These are phyloP conservation scores for Penicillium turbatum DNA, from an alignment of 495 filamentous ascomycete genomes.

Conservation along the genomic window DNA sequence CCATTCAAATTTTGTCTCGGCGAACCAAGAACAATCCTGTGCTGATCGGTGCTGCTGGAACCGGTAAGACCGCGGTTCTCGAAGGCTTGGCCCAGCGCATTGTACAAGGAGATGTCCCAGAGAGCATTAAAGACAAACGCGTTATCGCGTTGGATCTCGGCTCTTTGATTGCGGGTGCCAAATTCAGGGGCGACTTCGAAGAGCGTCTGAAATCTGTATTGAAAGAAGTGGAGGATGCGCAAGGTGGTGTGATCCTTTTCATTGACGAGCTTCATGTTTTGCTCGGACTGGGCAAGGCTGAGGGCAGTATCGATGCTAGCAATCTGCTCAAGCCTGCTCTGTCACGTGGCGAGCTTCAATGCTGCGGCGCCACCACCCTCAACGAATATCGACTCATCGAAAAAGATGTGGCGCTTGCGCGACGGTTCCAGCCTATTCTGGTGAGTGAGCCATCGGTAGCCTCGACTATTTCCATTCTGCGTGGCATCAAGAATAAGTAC, in stretches of 20 bases:
- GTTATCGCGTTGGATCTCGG: constrained; percentile 86
- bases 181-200: constrained; percentile 94
- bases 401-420: constrained; percentile 89
- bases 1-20: constrained; percentile 88
- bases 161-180: constrained; percentile 89
- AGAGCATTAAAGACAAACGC: constrained; percentile 91
- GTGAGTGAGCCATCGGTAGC: constrained; percentile 85
- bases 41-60: constrained; percentile 85
- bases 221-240: constrained; percentile 82
- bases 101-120: constrained; percentile 86
- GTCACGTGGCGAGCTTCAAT: constrained; percentile 87
- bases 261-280: constrained; percentile 93
- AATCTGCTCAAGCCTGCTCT: constrained; percentile 95
- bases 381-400: constrained; percentile 90
- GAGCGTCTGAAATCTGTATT: constrained; percentile 87
- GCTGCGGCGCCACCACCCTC: constrained; percentile 89
- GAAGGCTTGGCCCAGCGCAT: constrained; percentile 92
- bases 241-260: constrained; percentile 88
- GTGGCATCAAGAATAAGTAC: constrained; percentile 95
- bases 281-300: constrained; percentile 87
- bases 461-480: constrained; percentile 91
- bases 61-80: constrained; percentile 91
- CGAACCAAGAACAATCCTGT: constrained; percentile 98
- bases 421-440: constrained; percentile 89
- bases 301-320: constrained; percentile 93